These are phyloP conservation scores for Candida sanyaensis DNA, from an alignment of 1,139 yeast genomes.

Conservation along the genomic window DNA sequence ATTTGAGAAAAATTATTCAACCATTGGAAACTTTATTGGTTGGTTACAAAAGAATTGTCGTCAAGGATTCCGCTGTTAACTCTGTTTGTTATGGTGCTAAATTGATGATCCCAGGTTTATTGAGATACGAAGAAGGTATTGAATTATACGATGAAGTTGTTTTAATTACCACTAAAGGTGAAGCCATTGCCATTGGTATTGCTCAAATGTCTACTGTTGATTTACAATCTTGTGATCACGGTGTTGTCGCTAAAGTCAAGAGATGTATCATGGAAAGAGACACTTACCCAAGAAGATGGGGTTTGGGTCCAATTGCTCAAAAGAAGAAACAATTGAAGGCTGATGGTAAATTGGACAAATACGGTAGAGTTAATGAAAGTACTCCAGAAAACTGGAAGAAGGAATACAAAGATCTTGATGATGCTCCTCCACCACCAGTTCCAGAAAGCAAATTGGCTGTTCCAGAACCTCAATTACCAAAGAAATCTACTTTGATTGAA, in stretches of 20 bases:
- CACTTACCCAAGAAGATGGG: slow-evolving; percentile 99
- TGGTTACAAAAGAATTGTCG: slow-evolving; percentile 96
- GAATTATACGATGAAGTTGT: slow-evolving; percentile 98
- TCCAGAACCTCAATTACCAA: slow-evolving; percentile 54
- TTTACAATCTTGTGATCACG: slow-evolving; percentile 95
- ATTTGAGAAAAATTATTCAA: slow-evolving; percentile 89
- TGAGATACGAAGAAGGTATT: slow-evolving; percentile 97
- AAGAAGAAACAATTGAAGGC: slow-evolving; percentile 98
- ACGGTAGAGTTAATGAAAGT: slow-evolving; percentile 87
- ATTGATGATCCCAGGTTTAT: slow-evolving; percentile 96
- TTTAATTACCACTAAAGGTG: slow-evolving; percentile 98
- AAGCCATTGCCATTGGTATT: slow-evolving; percentile 97
- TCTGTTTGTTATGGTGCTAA: slow-evolving; percentile 99
- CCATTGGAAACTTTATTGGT: slow-evolving; percentile 92
- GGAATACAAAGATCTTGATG: slow-evolving; percentile 80
- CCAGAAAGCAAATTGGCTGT: slow-evolving; percentile 50
- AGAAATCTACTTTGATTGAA: slow-evolving; percentile 37
- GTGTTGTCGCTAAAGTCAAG: slow-evolving; percentile 97
- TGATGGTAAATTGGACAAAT: slow-evolving; percentile 96
- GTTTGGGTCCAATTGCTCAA: slow-evolving; percentile 97
- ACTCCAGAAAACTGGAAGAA: slow-evolving; percentile 94
- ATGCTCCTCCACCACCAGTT: slow-evolving; percentile 56
- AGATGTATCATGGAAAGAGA: slow-evolving; percentile 99
- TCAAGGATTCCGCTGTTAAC: slow-evolving; percentile 97
- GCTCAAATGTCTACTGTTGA: slow-evolving; percentile 99